Conservation (phyloP, 176 grass and related monocot genomes). For the Oryza nivara region DNA sequence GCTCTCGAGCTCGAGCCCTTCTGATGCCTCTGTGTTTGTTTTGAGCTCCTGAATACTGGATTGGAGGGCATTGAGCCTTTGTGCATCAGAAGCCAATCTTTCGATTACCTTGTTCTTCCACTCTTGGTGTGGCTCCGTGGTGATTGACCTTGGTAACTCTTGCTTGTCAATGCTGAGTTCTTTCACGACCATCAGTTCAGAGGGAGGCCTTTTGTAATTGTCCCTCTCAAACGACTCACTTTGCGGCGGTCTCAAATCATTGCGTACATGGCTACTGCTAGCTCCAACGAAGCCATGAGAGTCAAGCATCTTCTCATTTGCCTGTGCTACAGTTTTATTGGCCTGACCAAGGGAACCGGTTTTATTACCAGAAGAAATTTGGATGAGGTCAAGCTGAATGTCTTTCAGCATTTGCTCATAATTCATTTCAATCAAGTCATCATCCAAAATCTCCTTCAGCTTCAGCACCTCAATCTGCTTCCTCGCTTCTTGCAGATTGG, state of each 20-base stretch:
- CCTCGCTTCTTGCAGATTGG: slow-evolving; percentile 68
- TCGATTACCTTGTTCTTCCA: slow-evolving; percentile 75
- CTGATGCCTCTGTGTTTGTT: slow-evolving; percentile 58
- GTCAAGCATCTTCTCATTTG: slow-evolving; percentile 53
- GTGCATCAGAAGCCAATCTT: slow-evolving; percentile 67
- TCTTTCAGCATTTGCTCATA: slow-evolving; percentile 81
- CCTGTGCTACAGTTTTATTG: slow-evolving; percentile 49
- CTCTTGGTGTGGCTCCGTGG: slow-evolving; percentile 53
- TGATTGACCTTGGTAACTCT: slow-evolving; percentile 49
- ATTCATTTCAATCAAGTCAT: slow-evolving; percentile 51
- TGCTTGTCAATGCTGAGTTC: slow-evolving; percentile 83
- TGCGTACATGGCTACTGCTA: slow-evolving; percentile 41
- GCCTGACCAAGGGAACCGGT: slow-evolving; percentile 28
- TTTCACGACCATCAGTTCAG: slow-evolving; percentile 64
- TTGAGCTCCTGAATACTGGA: slow-evolving; percentile 72
- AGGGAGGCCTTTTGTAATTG: slow-evolving; percentile 43
- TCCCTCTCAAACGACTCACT: slow-evolving; percentile 58
- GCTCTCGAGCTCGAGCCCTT: slow-evolving; percentile 58
- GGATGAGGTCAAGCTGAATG: slow-evolving; percentile 78
- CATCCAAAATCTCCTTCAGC: slow-evolving; percentile 73
- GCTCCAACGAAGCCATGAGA: slow-evolving; percentile 50
- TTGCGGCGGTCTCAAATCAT: slow-evolving; percentile 49
- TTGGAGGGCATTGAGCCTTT: slow-evolving; percentile 73
- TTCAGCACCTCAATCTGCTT: slow-evolving; percentile 85
- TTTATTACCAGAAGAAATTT: slow-evolving; percentile 57